Percentiles rank a stretch among this genome's conserved stretches.
Conservation (phyloP, 768 basidiomycete genomes). For the Paxillus involutus region DNA sequence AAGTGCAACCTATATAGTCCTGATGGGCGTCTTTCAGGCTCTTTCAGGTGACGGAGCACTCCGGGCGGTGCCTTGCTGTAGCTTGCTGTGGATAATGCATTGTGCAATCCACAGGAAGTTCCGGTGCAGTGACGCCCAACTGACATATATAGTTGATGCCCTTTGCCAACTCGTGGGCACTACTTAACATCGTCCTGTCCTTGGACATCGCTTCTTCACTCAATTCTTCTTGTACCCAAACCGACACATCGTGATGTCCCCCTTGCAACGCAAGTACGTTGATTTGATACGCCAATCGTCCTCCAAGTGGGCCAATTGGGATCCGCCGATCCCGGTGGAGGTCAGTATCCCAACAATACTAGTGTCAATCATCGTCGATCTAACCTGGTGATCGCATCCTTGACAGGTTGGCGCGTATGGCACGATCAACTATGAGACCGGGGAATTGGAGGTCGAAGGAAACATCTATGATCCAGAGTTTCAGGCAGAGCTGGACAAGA, state of each 20-base stretch:
- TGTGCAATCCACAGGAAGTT: no score
- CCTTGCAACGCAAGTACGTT: slow-evolving; percentile 31
- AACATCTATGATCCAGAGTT: slow-evolving; percentile 30
- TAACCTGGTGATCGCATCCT: neutral
- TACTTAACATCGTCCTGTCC: no score
- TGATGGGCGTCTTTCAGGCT: no score
- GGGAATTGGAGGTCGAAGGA: slow-evolving; percentile 29
- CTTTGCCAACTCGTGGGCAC: no score
- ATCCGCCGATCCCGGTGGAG: slow-evolving; percentile 33
- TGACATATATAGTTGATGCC: no score
- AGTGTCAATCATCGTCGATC: neutral
- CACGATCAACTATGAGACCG: slow-evolving; percentile 26
- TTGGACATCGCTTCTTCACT: no score
- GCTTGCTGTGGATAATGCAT: no score
- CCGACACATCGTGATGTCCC: slow-evolving; percentile 2
- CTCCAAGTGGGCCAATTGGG: slow-evolving; percentile 40
- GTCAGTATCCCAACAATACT: slow-evolving; percentile 13
- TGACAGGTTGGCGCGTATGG: slow-evolving; percentile 37
- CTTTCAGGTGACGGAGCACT: no score
- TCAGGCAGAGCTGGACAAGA: slow-evolving; percentile 14
- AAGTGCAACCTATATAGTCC: no score
- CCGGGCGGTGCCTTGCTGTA: no score
- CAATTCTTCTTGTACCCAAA: no score
- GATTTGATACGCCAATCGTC: slow-evolving; percentile 32
- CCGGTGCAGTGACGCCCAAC: no score